phyloP scores from a whole-genome alignment of 1,139 yeast genomes.

The Sugiyamaella paludigena region DNA sequence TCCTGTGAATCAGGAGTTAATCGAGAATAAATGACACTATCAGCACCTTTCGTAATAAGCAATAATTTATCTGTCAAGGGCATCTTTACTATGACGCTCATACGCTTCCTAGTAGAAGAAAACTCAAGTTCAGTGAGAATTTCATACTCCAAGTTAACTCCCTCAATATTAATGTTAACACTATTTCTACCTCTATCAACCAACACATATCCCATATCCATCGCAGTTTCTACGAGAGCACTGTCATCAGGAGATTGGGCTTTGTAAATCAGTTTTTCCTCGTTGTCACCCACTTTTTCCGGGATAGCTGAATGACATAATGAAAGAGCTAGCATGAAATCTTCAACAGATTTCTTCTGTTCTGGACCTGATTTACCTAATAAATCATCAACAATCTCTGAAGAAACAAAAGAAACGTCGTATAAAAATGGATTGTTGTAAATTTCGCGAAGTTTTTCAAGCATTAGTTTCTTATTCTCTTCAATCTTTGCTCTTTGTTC shows the following conservation, averaged over 20 bases:
- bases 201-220: conserved; percentile 85
- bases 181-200: conserved; percentile 70
- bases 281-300: conserved; percentile 48
- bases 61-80: conserved; percentile 49
- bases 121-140: conserved; percentile 74
- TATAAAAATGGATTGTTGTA: conserved; percentile 58
- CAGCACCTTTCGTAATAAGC: conserved; percentile 90
- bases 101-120: conserved; percentile 90
- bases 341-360: conserved; percentile 60
- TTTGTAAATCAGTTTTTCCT: conserved; percentile 60
- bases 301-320: conserved; percentile 90
- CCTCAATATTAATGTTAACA: conserved; percentile 68
- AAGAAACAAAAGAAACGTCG: conserved; percentile 76
- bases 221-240: conserved; percentile 87
- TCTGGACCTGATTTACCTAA: conserved; percentile 47
- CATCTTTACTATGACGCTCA: conserved; percentile 84
- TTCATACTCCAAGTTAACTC: conserved; percentile 64
- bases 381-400: conserved; percentile 53
- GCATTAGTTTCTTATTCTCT: conserved; percentile 63
- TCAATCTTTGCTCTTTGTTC: conserved; percentile 45
- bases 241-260: conserved; percentile 99
- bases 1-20: conserved; percentile 28
- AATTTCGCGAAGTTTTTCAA: conserved; percentile 47
- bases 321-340: conserved; percentile 75
- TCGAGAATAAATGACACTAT: conserved; percentile 80